Percentiles rank a stretch among this genome's conserved stretches.
phyloP scores from a whole-genome alignment of 2,329 filamentous ascomycete species.

The Hymenoscyphus linearis region DNA sequence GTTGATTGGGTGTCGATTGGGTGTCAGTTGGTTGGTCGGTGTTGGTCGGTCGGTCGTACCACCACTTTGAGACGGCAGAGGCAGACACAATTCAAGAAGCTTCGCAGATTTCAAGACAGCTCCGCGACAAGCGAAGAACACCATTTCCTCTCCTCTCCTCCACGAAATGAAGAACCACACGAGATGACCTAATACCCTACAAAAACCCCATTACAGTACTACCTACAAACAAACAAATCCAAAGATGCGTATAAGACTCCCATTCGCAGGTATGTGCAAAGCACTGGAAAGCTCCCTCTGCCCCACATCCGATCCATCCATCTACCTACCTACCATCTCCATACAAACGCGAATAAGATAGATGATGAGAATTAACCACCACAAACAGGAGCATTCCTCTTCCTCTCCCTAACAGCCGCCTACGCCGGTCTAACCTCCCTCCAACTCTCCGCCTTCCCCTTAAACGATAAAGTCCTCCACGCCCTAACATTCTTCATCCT shows the following conservation, averaged over 20 bases:
- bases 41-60: not conserved
- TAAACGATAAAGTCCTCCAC: slow-evolving; percentile 91
- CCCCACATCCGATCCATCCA: slow-evolving; percentile 4
- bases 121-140: not conserved
- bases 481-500: slow-evolving; percentile 84
- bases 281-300: too few relatives aligned
- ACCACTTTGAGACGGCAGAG: slow-evolving; percentile 1
- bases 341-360: not conserved
- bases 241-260: slow-evolving; percentile 77
- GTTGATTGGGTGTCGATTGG: not conserved
- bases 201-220: not conserved
- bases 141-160: not conserved
- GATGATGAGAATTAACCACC: slow-evolving; percentile 11
- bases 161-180: not conserved
- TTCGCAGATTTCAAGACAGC: not conserved
- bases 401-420: slow-evolving; percentile 64
- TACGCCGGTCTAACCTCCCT: slow-evolving; percentile 72
- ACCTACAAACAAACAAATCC: not conserved
- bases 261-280: slow-evolving; percentile 78
- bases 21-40: not conserved
- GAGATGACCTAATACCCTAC: not conserved
- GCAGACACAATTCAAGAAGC: not conserved
- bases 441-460: slow-evolving; percentile 44
- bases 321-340: slow-evolving; percentile 1
- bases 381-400: slow-evolving; percentile 61